Evolutionary conservation across 176 grass and related monocot species (phyloP), one percentile per base, ranked within the genome.

Genomic region (Cymbopogon citratus): DNA sequence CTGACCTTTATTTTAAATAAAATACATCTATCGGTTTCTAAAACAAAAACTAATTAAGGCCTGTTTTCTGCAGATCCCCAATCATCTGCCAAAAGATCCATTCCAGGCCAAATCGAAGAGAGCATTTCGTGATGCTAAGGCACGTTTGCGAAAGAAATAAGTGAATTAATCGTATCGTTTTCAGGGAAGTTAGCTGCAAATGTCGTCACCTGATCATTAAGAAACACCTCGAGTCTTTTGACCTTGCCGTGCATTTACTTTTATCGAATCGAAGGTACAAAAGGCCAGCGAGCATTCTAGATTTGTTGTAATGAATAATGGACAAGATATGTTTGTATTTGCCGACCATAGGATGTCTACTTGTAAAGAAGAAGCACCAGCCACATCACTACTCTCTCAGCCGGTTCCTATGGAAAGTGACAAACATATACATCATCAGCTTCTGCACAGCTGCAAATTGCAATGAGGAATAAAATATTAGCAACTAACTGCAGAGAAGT

Each of bases 321-420:
- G 5, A 7, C 43, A 85, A 12, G 54, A 85, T 89, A 85, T 77
- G 72, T 39, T 86, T 89, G 66, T 89, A 59, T 86, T 66, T 82
- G 66, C 83, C 78, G 73, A 86, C 83, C 87, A 76, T 62, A 70
- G 45, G 34, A 67, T 24, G 44, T 8, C 24, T 66, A 41, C 4
- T 25, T 86, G 38, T 52, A 71, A 72, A 66, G 33, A 52, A 65
- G 43, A 9, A 27, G 70, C 21, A 72, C 38, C 7, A 72, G n/a
- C 15, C 13, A 61, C 44, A 34, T 68, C 63, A 68, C 19, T 54
- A 51, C 29, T 51, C 27, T 66, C 41, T 28, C 60, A 27, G 21
- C 54, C 16, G 3, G 27, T 1, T 21, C 13, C 2, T 19, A 62
- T 48, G 36, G 78, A 75, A 75, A 75, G 12, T 69, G 78, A 75